Percentiles rank a stretch among this genome's conserved stretches.
phyloP scores from a whole-genome alignment of 306 rosid species.

The Fagus crenata region DNA sequence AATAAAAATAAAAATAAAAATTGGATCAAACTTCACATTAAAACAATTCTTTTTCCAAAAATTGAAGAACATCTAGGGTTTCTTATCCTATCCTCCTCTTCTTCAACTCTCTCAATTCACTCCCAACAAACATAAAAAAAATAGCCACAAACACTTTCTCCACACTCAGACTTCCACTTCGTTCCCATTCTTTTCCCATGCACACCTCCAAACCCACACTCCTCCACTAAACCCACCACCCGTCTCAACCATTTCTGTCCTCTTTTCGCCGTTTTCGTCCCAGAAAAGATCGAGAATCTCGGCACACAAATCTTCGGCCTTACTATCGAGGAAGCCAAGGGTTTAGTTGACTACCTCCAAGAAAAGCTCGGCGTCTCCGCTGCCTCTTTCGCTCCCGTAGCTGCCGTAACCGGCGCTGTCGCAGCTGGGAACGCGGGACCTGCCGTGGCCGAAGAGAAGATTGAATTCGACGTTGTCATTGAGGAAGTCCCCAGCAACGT shows the following conservation, averaged over 20 bases:
- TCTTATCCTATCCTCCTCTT: too few species aligned
- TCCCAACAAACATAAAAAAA: background rate
- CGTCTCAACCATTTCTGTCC: constrained; percentile 57
- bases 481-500: constrained; percentile 84
- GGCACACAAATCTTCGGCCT: constrained; percentile 61
- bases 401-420: constrained; percentile 41
- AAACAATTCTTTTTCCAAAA: too few species aligned
- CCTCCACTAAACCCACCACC: constrained; percentile 41
- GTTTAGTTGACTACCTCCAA: constrained; percentile 84
- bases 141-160: constrained; percentile 59
- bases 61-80: too few species aligned
- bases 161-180: constrained; percentile 44
- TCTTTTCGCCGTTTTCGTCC: constrained; percentile 57
- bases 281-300: constrained; percentile 63
- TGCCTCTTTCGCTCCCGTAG: constrained; percentile 74
- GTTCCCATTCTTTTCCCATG: background rate
- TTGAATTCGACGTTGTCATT: constrained; percentile 87
- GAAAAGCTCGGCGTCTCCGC: constrained; percentile 92
- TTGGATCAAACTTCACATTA: too few species aligned
- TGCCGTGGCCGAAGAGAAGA: constrained; percentile 66
- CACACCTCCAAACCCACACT: constrained; percentile 36
- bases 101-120: too few species aligned
- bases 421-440: constrained; percentile 17
- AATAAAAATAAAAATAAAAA: too few species aligned
- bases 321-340: constrained; percentile 78